These are phyloP conservation scores for Alternaria gaisen DNA, from an alignment of 2,329 filamentous ascomycete species.

Conservation along the genomic window DNA sequence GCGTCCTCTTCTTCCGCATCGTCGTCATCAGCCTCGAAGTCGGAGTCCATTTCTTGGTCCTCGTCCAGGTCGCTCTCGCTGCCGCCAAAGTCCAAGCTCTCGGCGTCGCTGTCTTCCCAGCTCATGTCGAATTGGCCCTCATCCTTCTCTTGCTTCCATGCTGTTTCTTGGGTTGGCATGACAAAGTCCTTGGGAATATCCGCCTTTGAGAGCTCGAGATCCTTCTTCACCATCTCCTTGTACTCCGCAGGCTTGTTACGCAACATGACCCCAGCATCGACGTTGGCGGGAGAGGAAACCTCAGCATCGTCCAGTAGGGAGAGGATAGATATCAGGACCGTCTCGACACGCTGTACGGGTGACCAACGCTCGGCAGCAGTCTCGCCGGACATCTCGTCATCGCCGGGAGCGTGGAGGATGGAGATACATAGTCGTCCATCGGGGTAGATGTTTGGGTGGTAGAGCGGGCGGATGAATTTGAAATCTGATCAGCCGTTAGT, in stretches of 20 bases:
- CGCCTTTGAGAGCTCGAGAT: constrained; percentile 76
- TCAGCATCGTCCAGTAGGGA: constrained; percentile 94
- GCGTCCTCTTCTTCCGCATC: constrained; percentile 44
- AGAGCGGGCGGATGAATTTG: constrained; percentile 80
- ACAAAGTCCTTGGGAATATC: constrained; percentile 82
- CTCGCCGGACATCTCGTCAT: constrained; percentile 93
- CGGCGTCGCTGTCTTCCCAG: constrained; percentile 59
- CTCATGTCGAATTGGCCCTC: constrained; percentile 67
- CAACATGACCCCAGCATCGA: constrained; percentile 88
- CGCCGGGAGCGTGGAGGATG: constrained; percentile 90
- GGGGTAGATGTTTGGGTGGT: constrained; percentile 92
- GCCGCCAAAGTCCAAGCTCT: constrained; percentile 72
- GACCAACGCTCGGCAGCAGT: constrained; percentile 91
- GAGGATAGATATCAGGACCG: constrained; percentile 90
- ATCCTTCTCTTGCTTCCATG: constrained; percentile 68
- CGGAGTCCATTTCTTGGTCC: constrained; percentile 65
- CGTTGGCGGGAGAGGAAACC: constrained; percentile 91
- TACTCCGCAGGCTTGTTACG: constrained; percentile 77
- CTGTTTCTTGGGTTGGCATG: constrained; percentile 79
- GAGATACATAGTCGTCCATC: constrained; percentile 95
- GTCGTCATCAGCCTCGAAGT: constrained; percentile 64
- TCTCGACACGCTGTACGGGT: constrained; percentile 91
- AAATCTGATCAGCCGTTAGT: constrained; percentile 65
- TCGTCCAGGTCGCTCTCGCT: constrained; percentile 65
- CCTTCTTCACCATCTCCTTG: constrained; percentile 71